phyloP scores from a whole-genome alignment of 1,284 basidiomycete species.

The Papiliotrema fonsecae region DNA sequence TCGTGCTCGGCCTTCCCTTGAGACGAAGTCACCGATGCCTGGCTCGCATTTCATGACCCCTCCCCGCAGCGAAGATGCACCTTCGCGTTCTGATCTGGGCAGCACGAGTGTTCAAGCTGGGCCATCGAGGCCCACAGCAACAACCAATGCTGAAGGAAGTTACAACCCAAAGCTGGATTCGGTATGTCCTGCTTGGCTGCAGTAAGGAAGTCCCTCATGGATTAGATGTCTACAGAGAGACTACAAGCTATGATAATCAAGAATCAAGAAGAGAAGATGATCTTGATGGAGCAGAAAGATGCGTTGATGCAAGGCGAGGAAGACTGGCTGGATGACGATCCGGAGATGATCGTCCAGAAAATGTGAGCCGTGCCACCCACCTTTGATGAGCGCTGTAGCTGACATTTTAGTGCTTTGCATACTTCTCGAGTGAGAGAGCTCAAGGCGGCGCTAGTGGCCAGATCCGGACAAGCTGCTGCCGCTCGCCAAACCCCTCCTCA shows the following conservation, averaged over 20 bases:
- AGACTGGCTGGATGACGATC: slow-evolving; percentile 29
- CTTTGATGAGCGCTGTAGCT: not conserved
- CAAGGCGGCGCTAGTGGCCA: slow-evolving; percentile 26
- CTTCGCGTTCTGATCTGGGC: not conserved
- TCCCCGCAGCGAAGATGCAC: not conserved
- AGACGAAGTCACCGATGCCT: not conserved
- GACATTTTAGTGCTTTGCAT: slow-evolving; percentile 17
- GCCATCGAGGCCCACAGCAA: not conserved
- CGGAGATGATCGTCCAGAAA: slow-evolving; percentile 28
- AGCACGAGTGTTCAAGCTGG: not conserved
- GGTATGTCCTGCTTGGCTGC: not conserved
- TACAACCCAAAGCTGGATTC: slow-evolving; percentile 11
- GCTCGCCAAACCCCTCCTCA: slow-evolving; percentile 1
- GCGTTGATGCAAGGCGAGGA: slow-evolving; percentile 11
- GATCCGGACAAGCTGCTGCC: slow-evolving; percentile 3
- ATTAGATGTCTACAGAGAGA: slow-evolving; percentile 23
- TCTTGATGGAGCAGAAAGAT: slow-evolving; percentile 20
- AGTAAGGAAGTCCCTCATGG: not conserved
- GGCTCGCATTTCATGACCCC: not conserved
- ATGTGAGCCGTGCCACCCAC: slow-evolving; percentile 18
- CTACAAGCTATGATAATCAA: slow-evolving; percentile 29
- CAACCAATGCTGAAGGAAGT: not conserved
- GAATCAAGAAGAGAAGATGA: slow-evolving; percentile 29
- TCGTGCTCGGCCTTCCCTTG: no score
- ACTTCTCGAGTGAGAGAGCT: slow-evolving; percentile 34